Base-by-base conservation (phyloP, 129 eudicot genomes). In the Tanacetum coccineum region DNA sequence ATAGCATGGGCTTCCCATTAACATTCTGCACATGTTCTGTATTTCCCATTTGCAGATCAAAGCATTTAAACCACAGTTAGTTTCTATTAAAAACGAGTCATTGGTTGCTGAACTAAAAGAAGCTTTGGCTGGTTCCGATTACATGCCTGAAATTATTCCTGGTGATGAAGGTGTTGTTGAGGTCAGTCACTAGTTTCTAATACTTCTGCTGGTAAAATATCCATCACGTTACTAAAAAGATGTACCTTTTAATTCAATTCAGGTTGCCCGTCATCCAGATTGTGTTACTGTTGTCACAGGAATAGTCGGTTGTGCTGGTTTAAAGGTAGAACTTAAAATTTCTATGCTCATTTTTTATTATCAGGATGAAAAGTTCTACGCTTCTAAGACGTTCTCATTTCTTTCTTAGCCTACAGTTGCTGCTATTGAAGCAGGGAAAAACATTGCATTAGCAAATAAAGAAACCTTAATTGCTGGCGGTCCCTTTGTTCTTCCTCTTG, bases 261-360 rank as follows among this genome's bases (percentile, higher is more conserved):
- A 92, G 98, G 99, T 93, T 75, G 99, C 99, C 6, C 90, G 99
- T 12, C 98, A 93, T 51, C 96, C 90, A 2, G 99, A 93, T 80
- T 90, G 93, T 86, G 95, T 73, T 25, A 89, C 93, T 14, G 99
- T 84, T 44, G 99, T 93, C 62, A 93, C 99, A n/a, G 99, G 99
- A 75, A 93, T 93, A 49, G 95, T 93, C 66, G 99, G 99, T 62
- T 93, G 99, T 73, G 99, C 99, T 46, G 99, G 99, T 76, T 79
- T 93, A 42, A 93, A 93, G 96, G 99, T 93, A 22, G 25, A 22
- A 22, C 25, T 22, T 22, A 2, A 22, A 22, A 22, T 22, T 22
- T 22, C 2, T 22, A 0, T 22, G 25, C 25, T 22, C 25, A 22
- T 22, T 22, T 22, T 22, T 22, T 22, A 22, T 22, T 22, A 22